phyloP scores from a whole-genome alignment of 148 eudicot genomes.

The Rhododendron simsii region DNA sequence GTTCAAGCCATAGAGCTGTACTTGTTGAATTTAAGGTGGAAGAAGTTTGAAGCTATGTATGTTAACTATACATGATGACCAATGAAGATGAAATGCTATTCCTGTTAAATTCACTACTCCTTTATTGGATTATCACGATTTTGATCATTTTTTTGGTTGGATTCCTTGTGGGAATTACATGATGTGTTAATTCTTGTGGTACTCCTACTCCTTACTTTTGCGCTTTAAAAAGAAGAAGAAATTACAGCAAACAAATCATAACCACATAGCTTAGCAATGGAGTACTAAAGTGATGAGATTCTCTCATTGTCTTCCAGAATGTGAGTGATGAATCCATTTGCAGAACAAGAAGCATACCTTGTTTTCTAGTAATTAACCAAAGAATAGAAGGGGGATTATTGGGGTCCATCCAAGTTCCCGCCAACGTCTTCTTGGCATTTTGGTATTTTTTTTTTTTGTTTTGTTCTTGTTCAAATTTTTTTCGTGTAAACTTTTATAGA shows the following conservation, averaged over 20 bases:
- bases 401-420: no score
- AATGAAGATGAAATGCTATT: constrained; percentile 1
- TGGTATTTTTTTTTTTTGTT: no score
- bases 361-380: no score
- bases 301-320: background rate
- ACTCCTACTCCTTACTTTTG: no score
- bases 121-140: background rate
- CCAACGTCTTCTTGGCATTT: no score
- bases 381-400: no score
- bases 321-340: no score
- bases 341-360: no score
- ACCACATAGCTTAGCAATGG: constrained; percentile 24
- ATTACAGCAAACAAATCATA: constrained; percentile 17
- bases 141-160: background rate
- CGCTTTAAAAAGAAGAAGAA: background rate
- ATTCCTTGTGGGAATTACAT: background rate
- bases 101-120: background rate
- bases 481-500: no score
- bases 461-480: no score
- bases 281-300: constrained; percentile 7
- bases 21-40: constrained; percentile 8
- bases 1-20: background rate
- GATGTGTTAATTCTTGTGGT: no score
- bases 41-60: constrained; percentile 1
- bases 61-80: background rate